Base-by-base conservation (phyloP, 208 protist species). In the Strigomonas culicis region DNA sequence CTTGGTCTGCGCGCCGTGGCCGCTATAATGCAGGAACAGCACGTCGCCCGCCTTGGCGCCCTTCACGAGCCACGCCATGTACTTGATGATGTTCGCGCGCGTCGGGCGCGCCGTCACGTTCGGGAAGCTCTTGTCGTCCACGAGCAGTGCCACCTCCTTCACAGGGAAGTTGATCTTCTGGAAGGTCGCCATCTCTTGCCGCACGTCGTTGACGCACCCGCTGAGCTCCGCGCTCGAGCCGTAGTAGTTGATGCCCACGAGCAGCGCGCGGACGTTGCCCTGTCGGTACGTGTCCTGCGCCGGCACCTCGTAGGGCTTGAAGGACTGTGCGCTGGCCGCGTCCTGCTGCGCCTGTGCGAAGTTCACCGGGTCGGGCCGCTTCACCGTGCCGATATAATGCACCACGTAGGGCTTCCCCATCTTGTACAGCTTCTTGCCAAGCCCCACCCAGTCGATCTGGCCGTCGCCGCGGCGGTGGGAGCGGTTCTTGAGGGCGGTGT, bases 231-330 rank as follows among this genome's bases (percentile, higher is more conserved):
- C 78, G 19, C 51, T 65, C 39, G 80, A 79, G 53, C 82, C 75
- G 67, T 79, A 80, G 79, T 90, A 90, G 75, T 94, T 91, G 47
- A 94, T 90, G 41, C 84, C 88, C 43, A 89, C 78, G 39, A 91
- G 70, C n/a, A 90, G 68, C 2, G 82, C 76, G 11, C 67, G 64
- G 21, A 80, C 70, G 22, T 67, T 70, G n/a, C 78, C 81, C 15
- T 56, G 36, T 2, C 52, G 32, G 59, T 80, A 76, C n/a, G 53
- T 39, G n/a, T 11, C 4, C 25, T 58, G 27, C 52, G 30, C 21
- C 0, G 74, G 74, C 4, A 62, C 75, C 43, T 80, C 70, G 28
- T 58, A 58, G 11, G 78, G 82, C 55, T 80, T 61, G 57, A 77
- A 74, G 57, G 72, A 70, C 15, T 73, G 56, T 1, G 69, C 60